Base-by-base conservation (phyloP, 1,139 yeast genomes). In the Geotrichum klebahnii region DNA sequence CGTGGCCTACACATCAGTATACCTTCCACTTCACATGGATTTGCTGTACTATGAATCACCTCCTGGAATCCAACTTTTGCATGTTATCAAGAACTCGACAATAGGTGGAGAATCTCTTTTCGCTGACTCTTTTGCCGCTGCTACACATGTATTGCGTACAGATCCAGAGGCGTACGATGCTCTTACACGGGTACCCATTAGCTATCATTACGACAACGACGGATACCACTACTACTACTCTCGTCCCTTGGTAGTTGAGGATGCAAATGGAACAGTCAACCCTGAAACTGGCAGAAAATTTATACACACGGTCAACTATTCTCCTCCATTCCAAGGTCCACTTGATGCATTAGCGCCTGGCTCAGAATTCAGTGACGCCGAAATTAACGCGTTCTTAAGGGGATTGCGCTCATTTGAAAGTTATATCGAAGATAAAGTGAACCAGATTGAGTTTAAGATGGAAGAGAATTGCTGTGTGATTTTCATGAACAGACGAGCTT, bases 281-380 rank as follows among this genome's bases (percentile, higher is more conserved):
- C 59, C 63, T 0, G 56, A 57, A 6, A 61, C 72, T 0, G 69
- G 67, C 9, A 60, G 56, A 8, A 71, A 71, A 6, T 63, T 65
- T 36, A 77, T 84, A 52, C 76, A 77, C 55, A 81, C 76, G 46
- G 77, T 84, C 32, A 84, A 84, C 61, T 86, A 85, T 63, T 80
- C 94, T 1, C 95, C 95, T 1, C 94, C 94, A 10, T 86, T 84
- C 70, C 95, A 86, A 61, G 94, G 88, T 0, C 94, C 94, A 0
- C 78, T 81, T 55, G 89, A 83, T 39, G 68, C 57, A 46, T 57
- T 55, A 52, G 60, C 61, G 1, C 55, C 64, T 2, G 57, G 53
- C n/a, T 46, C 53, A 2, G 65, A 56, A 19, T 47, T 53, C 3
- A 42, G 57, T 34, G 54, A 55, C n/a, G 19, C 38, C 2, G 49